Conservation (phyloP, 768 basidiomycete genomes). For the Hebeloma cylindrosporum region DNA sequence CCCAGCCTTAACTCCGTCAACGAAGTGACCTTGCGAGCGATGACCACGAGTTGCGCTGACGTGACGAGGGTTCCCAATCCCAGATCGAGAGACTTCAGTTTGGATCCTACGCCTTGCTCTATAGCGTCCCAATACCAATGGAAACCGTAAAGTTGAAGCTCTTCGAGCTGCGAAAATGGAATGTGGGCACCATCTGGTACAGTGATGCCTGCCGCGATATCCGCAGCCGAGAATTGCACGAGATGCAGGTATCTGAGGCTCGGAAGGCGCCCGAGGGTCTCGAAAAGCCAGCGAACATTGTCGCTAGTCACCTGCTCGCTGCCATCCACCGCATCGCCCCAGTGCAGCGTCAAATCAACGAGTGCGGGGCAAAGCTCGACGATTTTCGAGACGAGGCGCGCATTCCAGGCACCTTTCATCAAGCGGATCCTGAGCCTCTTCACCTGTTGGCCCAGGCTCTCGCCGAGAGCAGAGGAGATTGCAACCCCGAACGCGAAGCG, state of each 20-base stretch:
- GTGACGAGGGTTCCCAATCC: conserved; percentile 3
- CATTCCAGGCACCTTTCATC: conserved; percentile 7
- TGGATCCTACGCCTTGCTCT: neutral
- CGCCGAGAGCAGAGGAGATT: conserved; percentile 7
- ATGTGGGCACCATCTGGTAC: conserved; percentile 5
- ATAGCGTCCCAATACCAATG: conserved; percentile 11
- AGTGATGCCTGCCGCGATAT: neutral
- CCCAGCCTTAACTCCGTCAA: conserved; percentile 1
- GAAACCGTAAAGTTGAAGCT: conserved; percentile 5
- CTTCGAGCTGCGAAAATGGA: conserved; percentile 6
- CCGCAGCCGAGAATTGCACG: conserved; percentile 6
- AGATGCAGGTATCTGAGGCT: conserved; percentile 6
- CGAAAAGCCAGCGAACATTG: neutral
- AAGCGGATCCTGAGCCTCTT: conserved; percentile 5
- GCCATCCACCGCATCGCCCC: conserved; percentile 9
- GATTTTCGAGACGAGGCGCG: conserved; percentile 4
- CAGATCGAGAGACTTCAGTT: conserved; percentile 7
- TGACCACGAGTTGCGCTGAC: neutral
- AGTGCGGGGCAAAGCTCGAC: neutral
- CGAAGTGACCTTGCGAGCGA: conserved; percentile 3
- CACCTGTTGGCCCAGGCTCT: conserved; percentile 5
- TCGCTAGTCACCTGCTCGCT: neutral
- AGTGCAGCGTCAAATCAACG: conserved; percentile 8
- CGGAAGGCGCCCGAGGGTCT: neutral
- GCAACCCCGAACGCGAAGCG: conserved; percentile 10